Base-by-base conservation (phyloP, 2,329 filamentous ascomycete genomes). In the Raffaelea ambrosiae region DNA sequence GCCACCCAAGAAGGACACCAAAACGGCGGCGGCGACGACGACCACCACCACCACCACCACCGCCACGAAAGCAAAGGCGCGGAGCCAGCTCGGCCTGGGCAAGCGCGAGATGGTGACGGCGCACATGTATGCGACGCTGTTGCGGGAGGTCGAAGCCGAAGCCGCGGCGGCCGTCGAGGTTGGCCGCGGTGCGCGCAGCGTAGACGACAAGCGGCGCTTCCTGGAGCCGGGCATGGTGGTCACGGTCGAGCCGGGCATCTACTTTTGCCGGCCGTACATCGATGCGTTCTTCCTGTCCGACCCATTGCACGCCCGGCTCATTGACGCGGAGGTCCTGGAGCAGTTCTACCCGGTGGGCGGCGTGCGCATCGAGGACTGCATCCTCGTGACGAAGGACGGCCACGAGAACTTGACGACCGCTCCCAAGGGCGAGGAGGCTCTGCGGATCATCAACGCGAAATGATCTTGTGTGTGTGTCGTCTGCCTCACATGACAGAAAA, bases 361-460 rank as follows among this genome's bases (percentile, higher is more conserved):
- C 31, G 88, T 95, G 22, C 78, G 93, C 42, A 94, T 97, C 52
- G 93, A 98, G 68, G 89, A 97, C 60, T 87, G 91, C 62, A 76
- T 97, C 36, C 71, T 93, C 20, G 81, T 97, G 43, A 93, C 85
- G 1, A 73, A 84, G 51, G 70, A 77, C 21, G 89, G 90, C 0
- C 81, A 81, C 58, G 89, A 96, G 66, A 94, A 95, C 60, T 61
- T 97, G 61, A 94, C 89, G 2, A 75, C 76, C 2, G 85, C 85
- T 26, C 86, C 87, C 1, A 95, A 94, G 69, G 79, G 80, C 2
- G 73, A 84, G 46, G 82, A 88, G 59, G 67, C 89, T 57, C 67
- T 89, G 60, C 71, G 73, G 52, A 70, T 86, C 43, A 76, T 84
- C 45, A 77, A 74, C 46, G 63, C 64, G 7, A 58, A 43, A 21